Evolutionary conservation across 139 green algal species (phyloP), one percentile per base, ranked within the genome.

Genomic region (Dunaliella primolecta): DNA sequence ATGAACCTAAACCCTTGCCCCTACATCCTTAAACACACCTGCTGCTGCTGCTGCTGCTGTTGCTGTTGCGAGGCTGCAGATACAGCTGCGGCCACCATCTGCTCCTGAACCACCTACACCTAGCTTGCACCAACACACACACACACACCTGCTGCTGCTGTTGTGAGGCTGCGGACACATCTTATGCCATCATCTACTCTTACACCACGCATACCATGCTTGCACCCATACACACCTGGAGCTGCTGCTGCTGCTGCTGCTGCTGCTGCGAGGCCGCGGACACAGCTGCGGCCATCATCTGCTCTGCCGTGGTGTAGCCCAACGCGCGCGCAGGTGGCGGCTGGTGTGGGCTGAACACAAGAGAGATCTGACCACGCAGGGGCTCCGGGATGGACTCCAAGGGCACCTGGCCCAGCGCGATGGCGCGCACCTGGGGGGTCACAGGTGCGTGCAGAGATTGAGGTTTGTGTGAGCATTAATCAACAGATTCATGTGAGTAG

Each of bases 311-410:
- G 25, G 82, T 30, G 36, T 46, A 75, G 31, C 46, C 80, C 37
- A 83, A 24, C 46, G 32, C 31, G 1, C 57, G 81, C 30, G 57
- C 57, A 21, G 46, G 31, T 64, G 46, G 46, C 46, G 46, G 46
- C 15, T 64, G 11, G 2, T 32, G 35, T 33, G 36, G 32, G 82
- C 55, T 80, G 75, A 82, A 71, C 83, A 86, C 33, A 24, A 78
- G n/a, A 25, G 82, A 72, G 20, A 85, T 75, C 71, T 85, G 82
- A 35, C 82, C 36, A 15, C 82, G 25, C 38, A 85, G 36, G 1
- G 82, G 82, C 71, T 85, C 82, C 36, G 82, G 72, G 20, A 85
- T 81, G 23, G 34, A 34, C n/a, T 85, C 82, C 35, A 85, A 33
- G 3, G 35, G 24, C 34, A 82, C 72, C 72, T 57, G 84, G 23